Evolutionary conservation across 2,329 filamentous ascomycete genomes (phyloP).

Genomic region (Fusarium dimerum): DNA sequence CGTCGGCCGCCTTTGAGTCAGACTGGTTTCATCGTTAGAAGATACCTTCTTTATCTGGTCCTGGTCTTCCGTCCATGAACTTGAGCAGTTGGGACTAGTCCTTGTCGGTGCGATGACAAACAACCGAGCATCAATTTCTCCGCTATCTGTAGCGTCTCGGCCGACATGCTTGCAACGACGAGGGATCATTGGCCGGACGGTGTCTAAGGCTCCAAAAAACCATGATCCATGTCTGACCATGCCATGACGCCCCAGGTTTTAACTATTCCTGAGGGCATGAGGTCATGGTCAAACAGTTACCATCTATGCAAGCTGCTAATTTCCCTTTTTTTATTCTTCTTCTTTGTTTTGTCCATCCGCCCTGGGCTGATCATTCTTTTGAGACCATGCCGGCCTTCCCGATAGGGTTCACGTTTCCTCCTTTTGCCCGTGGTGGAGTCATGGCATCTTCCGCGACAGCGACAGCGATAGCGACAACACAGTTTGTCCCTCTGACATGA

Average conservation of each 20-base stretch:
- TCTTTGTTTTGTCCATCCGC: background rate
- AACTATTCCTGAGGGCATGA: constrained; percentile 21
- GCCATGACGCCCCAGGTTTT: constrained; percentile 21
- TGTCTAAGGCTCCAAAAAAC: constrained; percentile 7
- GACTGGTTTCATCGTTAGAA: constrained; percentile 6
- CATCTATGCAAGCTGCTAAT: constrained; percentile 9
- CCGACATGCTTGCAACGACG: constrained; percentile 8
- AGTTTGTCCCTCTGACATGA: too few species aligned
- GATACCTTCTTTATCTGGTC: constrained; percentile 22
- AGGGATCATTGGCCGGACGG: constrained; percentile 15
- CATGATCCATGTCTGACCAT: constrained; percentile 9
- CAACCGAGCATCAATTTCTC: constrained; percentile 3
- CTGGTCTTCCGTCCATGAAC: constrained; percentile 13
- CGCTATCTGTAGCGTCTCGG: constrained; percentile 17
- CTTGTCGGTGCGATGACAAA: constrained; percentile 12
- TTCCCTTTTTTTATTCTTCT: background rate
- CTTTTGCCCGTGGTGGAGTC: constrained; percentile 3
- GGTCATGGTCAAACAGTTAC: constrained; percentile 14
- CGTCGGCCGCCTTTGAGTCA: background rate
- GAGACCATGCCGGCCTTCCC: constrained; percentile 11
- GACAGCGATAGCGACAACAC: too few species aligned
- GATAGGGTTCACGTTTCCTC: constrained; percentile 4
- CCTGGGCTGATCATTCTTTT: background rate
- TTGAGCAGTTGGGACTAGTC: constrained; percentile 18
- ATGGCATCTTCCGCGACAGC: background rate